Evolutionary conservation across 2,329 filamentous ascomycete genomes (phyloP).

Genomic region (Paecilomyces fulvus): DNA sequence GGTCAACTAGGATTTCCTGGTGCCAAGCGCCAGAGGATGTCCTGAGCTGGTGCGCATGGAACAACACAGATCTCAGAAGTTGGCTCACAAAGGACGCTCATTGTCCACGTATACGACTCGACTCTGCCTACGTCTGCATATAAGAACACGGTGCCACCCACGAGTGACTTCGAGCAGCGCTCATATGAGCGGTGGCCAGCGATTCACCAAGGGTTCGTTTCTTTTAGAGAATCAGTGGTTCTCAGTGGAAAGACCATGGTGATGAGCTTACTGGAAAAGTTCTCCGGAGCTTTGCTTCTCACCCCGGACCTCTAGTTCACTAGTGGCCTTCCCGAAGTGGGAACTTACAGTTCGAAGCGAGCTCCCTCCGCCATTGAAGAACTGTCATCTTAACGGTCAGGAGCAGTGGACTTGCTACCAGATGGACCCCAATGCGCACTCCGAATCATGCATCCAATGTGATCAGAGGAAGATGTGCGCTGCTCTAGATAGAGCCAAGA

Average conservation of each 20-base stretch:
- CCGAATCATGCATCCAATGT: neutral
- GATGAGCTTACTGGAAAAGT: neutral
- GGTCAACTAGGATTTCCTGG: constrained; percentile 20
- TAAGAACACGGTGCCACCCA: neutral
- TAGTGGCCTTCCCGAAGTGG: too few species aligned
- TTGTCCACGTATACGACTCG: neutral
- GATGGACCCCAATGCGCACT: too few species aligned
- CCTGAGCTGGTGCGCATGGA: constrained; percentile 9
- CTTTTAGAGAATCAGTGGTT: neutral
- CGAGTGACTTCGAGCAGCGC: neutral
- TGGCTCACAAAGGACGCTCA: neutral
- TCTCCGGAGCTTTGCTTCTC: neutral
- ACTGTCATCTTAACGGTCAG: neutral
- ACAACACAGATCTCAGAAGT: neutral
- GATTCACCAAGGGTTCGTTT: neutral
- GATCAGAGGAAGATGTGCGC: too few species aligned
- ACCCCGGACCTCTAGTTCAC: neutral
- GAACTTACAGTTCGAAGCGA: too few species aligned
- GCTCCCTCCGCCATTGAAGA: neutral
- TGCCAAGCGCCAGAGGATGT: constrained; percentile 27
- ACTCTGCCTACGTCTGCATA: too few species aligned
- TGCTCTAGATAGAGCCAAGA: neutral
- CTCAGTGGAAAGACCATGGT: neutral
- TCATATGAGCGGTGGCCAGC: neutral
- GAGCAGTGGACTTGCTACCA: neutral